Conservation (phyloP, 345 rosid species). For the Eucalyptus pauciflora region DNA sequence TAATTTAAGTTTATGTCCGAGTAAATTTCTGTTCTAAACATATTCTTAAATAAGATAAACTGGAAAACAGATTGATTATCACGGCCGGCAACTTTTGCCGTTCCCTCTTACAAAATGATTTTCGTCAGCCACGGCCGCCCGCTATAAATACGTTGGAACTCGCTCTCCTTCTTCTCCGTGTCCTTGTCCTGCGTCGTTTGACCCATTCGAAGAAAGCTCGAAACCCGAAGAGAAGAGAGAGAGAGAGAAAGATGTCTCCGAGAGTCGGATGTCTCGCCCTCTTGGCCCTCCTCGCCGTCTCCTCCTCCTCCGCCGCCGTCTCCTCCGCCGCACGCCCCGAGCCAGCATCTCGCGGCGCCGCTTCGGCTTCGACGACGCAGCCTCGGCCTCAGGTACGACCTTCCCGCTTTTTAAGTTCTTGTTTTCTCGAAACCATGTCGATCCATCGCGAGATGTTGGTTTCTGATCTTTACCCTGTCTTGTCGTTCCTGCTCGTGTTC, state of each 20-base stretch:
- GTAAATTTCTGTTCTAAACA: no score
- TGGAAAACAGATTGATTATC: no score
- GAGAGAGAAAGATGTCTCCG: background rate
- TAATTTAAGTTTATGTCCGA: no score
- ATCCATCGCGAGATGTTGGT: background rate
- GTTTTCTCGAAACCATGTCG: background rate
- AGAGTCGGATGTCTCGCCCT: background rate
- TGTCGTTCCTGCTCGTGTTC: background rate
- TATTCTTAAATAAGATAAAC: no score
- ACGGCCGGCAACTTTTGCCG: no score
- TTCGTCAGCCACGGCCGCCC: background rate
- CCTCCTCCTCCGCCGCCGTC: background rate
- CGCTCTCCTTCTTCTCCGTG: background rate
- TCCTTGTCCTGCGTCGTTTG: background rate
- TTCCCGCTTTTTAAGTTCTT: fast-evolving
- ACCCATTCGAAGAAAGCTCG: background rate
- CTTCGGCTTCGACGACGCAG: background rate
- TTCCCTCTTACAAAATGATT: background rate
- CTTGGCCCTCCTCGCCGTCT: background rate
- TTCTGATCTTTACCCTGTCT: background rate
- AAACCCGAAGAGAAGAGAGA: background rate
- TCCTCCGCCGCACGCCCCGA: background rate
- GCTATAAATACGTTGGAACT: background rate
- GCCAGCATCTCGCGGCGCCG: background rate
- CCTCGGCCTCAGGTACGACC: background rate